A percentile compares a stretch with the other conserved stretches of the same genome.
These are phyloP conservation scores for Cymbidium sinense DNA, from an alignment of 106 monocot species.

Conservation along the genomic window DNA sequence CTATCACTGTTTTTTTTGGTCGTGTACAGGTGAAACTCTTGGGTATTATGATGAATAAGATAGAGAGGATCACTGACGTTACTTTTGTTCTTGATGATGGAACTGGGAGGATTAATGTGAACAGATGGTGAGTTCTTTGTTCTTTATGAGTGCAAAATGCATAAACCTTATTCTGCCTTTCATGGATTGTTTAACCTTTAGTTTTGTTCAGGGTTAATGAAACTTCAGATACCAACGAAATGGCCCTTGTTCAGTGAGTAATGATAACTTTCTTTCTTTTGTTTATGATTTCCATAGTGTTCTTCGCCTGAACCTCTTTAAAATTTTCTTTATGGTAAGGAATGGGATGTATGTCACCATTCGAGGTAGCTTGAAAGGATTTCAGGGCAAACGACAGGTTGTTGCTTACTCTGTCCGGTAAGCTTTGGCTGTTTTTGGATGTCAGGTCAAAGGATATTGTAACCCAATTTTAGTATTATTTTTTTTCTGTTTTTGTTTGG, in stretches of 20 bases:
- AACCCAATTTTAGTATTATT: too few species aligned
- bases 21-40: conserved; percentile 60
- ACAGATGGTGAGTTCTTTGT: conserved; percentile 55
- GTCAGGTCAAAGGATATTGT: background rate
- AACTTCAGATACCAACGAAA: conserved; percentile 68
- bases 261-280: background rate
- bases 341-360: conserved; percentile 64
- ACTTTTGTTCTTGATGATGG: conserved; percentile 85
- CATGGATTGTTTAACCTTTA: background rate
- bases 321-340: conserved; percentile 15
- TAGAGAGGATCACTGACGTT: conserved; percentile 71
- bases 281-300: background rate
- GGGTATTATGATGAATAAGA: conserved; percentile 69
- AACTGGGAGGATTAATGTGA: conserved; percentile 74
- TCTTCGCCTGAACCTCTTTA: background rate
- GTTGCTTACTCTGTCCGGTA: conserved; percentile 65
- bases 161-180: background rate
- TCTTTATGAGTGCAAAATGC: background rate
- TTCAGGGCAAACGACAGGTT: conserved; percentile 53
- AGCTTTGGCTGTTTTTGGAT: background rate
- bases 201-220: conserved; percentile 66
- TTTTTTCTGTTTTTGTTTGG: background rate
- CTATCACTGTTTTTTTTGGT: background rate
- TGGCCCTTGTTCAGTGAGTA: conserved; percentile 69
- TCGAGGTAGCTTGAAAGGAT: conserved; percentile 60